A percentile compares a stretch with the other conserved stretches of the same genome.
Evolutionary conservation across 805 yeast species (phyloP).

Genomic region (Hanseniaspora lachancei): DNA sequence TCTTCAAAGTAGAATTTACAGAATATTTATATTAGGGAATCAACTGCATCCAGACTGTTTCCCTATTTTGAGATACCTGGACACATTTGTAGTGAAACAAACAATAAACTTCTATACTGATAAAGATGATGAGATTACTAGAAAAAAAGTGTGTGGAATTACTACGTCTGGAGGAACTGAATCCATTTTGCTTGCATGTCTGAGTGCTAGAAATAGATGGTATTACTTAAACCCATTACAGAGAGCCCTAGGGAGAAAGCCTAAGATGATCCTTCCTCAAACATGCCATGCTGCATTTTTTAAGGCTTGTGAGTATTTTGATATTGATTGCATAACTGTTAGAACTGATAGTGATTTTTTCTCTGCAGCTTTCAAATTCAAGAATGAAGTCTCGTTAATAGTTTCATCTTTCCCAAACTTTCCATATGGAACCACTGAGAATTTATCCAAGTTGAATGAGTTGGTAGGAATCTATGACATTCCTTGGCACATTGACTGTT

Average conservation of each 20-base stretch:
- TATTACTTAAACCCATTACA: slow-evolving; percentile 33
- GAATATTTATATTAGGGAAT: slow-evolving; percentile 71
- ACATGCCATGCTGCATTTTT: slow-evolving; percentile 92
- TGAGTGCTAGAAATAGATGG: slow-evolving; percentile 66
- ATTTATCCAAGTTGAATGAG: slow-evolving; percentile 57
- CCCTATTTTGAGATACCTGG: slow-evolving; percentile 95
- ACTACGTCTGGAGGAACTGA: slow-evolving; percentile 94
- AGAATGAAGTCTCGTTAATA: slow-evolving; percentile 42
- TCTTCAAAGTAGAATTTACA: slow-evolving; percentile 66
- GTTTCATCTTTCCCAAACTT: slow-evolving; percentile 95
- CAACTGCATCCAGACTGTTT: slow-evolving; percentile 95
- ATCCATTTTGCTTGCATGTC: slow-evolving; percentile 70
- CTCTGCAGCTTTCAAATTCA: slow-evolving; percentile 58
- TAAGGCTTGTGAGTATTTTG: slow-evolving; percentile 84
- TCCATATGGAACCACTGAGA: slow-evolving; percentile 93
- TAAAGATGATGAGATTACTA: background rate
- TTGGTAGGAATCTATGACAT: slow-evolving; percentile 45
- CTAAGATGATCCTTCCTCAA: slow-evolving; percentile 80
- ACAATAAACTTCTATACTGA: slow-evolving; percentile 48
- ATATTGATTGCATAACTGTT: slow-evolving; percentile 47
- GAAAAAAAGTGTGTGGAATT: slow-evolving; percentile 45
- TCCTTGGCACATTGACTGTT: slow-evolving; percentile 91
- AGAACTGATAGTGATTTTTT: slow-evolving; percentile 54
- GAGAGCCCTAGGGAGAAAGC: slow-evolving; percentile 46
- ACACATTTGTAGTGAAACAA: slow-evolving; percentile 88